Percentiles rank a stretch among this genome's conserved stretches.
Conservation (phyloP, 306 rosid genomes). For the Trifolium subterraneum region DNA sequence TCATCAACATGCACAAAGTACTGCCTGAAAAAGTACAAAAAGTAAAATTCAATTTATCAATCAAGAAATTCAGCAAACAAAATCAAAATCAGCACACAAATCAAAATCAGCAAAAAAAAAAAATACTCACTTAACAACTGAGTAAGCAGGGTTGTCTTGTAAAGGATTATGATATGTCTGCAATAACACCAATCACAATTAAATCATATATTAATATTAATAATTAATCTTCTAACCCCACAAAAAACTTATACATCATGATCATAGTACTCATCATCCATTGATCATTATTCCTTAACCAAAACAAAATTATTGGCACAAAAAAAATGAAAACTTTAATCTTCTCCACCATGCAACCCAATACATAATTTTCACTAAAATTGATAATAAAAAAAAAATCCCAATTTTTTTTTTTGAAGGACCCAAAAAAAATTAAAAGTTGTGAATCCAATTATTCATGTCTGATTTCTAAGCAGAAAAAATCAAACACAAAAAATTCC, state of each 20-base stretch:
- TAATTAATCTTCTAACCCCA: neutral
- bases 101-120: neutral
- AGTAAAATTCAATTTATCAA: slow-evolving; percentile 26
- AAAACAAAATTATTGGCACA: neutral
- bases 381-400: neutral
- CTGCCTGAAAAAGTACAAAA: slow-evolving; percentile 63
- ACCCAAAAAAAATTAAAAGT: neutral
- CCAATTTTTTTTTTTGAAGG: too few relatives aligned
- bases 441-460: neutral
- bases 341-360: neutral
- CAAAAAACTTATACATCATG: neutral
- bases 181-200: slow-evolving; percentile 35
- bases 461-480: neutral
- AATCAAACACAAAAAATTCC: neutral
- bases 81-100: neutral
- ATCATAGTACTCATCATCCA: neutral
- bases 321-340: too few relatives aligned
- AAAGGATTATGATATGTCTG: slow-evolving; percentile 87
- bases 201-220: neutral
- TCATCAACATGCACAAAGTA: slow-evolving; percentile 92
- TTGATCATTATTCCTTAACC: slow-evolving; percentile 2
- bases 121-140: slow-evolving; percentile 81
- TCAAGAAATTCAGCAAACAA: neutral
- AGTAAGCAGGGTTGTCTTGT: slow-evolving; percentile 92
- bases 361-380: slow-evolving; percentile 12